phyloP scores from a whole-genome alignment of 352 stramenopile genomes.

The Pythium phragmiticola region DNA sequence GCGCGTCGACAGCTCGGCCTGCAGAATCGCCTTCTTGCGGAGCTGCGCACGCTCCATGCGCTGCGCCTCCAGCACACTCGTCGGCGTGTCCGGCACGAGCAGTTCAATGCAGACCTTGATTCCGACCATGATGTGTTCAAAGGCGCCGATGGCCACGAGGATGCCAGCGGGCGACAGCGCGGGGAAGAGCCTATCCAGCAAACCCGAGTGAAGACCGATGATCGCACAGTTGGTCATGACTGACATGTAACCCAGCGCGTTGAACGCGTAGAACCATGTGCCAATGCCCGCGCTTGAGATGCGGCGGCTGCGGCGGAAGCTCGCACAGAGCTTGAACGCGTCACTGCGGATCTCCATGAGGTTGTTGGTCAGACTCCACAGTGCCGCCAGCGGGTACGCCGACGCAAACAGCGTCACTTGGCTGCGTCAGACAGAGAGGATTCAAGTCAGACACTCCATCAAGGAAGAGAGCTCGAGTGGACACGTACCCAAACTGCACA shows the following conservation, averaged over 20 bases:
- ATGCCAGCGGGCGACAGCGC: conserved; percentile 58
- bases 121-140: conserved; percentile 79
- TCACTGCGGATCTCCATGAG: conserved; percentile 94
- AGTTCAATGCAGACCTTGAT: conserved; percentile 83
- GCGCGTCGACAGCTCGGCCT: conserved; percentile 66
- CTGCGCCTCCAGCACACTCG: conserved; percentile 57
- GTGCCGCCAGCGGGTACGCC: conserved; percentile 90
- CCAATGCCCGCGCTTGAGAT: conserved; percentile 81
- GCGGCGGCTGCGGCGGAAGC: conserved; percentile 72
- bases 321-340: conserved; percentile 93
- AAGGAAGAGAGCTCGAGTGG: neutral
- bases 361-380: conserved; percentile 94
- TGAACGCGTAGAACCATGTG: conserved; percentile 92
- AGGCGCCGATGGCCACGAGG: conserved; percentile 51
- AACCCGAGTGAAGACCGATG: conserved; percentile 90
- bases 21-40: conserved; percentile 72
- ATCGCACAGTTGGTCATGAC: conserved; percentile 95
- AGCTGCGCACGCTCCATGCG: conserved; percentile 61
- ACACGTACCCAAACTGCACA: conserved; percentile 87
- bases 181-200: conserved; percentile 70
- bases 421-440: conserved; percentile 34
- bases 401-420: conserved; percentile 94
- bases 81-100: conserved; percentile 69
- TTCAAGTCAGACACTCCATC: neutral
- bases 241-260: conserved; percentile 88